Evolutionary conservation across 169 alveolate genomes (phyloP), one percentile per base, ranked within the genome.

Genomic region (Neospora caninum): DNA sequence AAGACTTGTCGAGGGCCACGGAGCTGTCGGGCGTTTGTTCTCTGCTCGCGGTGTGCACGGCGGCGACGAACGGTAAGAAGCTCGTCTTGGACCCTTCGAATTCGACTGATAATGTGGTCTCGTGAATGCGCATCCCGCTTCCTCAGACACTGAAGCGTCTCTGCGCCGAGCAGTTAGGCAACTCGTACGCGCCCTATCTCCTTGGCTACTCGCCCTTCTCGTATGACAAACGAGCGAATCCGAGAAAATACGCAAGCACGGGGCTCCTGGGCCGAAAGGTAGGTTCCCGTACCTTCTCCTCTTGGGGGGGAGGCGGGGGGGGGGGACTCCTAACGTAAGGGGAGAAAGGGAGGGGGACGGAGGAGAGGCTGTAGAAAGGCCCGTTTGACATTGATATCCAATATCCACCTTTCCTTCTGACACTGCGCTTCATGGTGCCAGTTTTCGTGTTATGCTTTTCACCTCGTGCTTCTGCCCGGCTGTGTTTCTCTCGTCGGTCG

Each of bases 101-200:
- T 49, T 49, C 58, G 58, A 49, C 22, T 49, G 58, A 13, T 49
- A 13, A 49, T 49, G 58, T 49, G 58, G 4, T 49, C 22, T 13
- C 58, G 58, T 13, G 58, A 49, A 4, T 13, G 13, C 13, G 58
- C 58, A 13, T 49, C 13, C 22, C 13, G 58, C n/a, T 49, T 4
- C 58, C 34, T 88, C 94, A 94, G 96, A 92, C 96, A 0, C 67
- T 91, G 80, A 73, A 80, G 36, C 73, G 96, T 20, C 93, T 94
- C n/a, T 94, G 96, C 83, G 36, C 38, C 80, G 91, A 94, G 93
- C 96, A 94, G 87, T 92, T 94, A 73, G 96, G 96, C 36, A 53
- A 36, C 64, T 58, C 86, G 43, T 93, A 45, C 42, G 67, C 91
- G 27, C 96, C 96, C 0, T 92, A 38, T 38, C 36, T 83, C 87